Evolutionary conservation across 352 stramenopile genomes (phyloP), one percentile per base, ranked within the genome.

Genomic region (Phytophthora podocarpi): DNA sequence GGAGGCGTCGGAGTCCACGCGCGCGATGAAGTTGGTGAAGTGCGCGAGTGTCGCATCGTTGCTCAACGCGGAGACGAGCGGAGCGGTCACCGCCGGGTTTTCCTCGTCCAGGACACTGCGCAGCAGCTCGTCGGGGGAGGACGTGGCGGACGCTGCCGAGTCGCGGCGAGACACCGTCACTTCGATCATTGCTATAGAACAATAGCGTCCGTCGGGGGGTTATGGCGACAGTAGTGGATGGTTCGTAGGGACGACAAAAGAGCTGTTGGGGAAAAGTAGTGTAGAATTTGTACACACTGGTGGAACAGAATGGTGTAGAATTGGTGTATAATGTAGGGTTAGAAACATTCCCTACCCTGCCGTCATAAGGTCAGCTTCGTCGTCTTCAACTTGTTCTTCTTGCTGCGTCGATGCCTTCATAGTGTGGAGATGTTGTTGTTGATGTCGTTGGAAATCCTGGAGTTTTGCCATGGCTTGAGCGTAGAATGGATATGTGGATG

Each of bases 1-100:
- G 12, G 58, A 52, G 15, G 73, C 47, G 35, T 46, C 53, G 7
- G 63, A 64, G n/a, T 68, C 61, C 34, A 88, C 51, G 23, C 79
- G 80, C 54, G 81, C 89, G 63, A 94, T 84, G 65, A 89, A 88
- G 37, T 45, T 65, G 21, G 76, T 28, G 46, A 94, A 91, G 15
- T 78, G 59, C 15, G 69, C 72, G 61, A 80, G 85, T n/a, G 72
- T 76, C 52, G 67, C 63, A 59, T 92, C 85, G 23, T 86, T 67
- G 61, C 67, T 84, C 49, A 94, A 52, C 42, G 82, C 75, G 30
- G 82, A 85, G 30, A 90, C 73, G 39, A 91, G 77, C 28, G 76
- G 59, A 7, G 70, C 76, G 16, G 76, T 87, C 23, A 90, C 74
- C 10, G 64, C 56, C 27, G 74, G 71, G 34, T 63, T 74, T 32